These are phyloP conservation scores for Geosmithia flava DNA, from an alignment of 2,329 filamentous ascomycete genomes.

Conservation along the genomic window DNA sequence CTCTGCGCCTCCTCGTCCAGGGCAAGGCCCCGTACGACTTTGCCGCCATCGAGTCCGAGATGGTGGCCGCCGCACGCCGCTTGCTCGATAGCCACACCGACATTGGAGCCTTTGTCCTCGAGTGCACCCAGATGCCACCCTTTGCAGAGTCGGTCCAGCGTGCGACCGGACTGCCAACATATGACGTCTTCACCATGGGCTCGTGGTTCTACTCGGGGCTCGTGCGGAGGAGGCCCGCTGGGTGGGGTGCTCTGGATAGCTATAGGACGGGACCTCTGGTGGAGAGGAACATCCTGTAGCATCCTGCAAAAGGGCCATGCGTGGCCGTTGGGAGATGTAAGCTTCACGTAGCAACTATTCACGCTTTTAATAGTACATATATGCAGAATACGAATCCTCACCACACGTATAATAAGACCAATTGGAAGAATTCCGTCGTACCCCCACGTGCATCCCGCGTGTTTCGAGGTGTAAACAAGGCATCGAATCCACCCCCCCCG, in stretches of 20 bases:
- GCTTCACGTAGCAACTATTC: too few relatives aligned
- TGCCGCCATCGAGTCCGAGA: constrained; percentile 8
- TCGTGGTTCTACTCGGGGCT: constrained; percentile 22
- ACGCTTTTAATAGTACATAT: too few relatives aligned
- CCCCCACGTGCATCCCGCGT: too few relatives aligned
- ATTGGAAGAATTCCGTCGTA: too few relatives aligned
- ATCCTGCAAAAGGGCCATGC: too few relatives aligned
- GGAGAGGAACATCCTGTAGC: too few relatives aligned
- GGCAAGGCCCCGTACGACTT: constrained; percentile 8
- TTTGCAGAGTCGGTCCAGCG: constrained; percentile 18
- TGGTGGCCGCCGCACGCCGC: constrained; percentile 7
- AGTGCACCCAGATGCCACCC: constrained; percentile 23
- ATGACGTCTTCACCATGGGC: constrained; percentile 21
- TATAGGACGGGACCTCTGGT: too few relatives aligned
- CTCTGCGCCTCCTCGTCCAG: constrained; percentile 8
- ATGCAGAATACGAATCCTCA: too few relatives aligned
- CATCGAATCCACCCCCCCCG: too few relatives aligned
- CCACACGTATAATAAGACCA: too few relatives aligned
- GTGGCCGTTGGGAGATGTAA: too few relatives aligned
- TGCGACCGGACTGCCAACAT: constrained; percentile 15
- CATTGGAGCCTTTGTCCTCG: constrained; percentile 11
- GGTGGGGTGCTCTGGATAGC: constrained; percentile 2
- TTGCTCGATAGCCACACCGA: constrained; percentile 7
- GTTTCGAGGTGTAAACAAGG: too few relatives aligned
- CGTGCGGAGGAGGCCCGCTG: constrained; percentile 5